phyloP scores from a whole-genome alignment of 306 rosid species.

The Lagenaria siceraria region DNA sequence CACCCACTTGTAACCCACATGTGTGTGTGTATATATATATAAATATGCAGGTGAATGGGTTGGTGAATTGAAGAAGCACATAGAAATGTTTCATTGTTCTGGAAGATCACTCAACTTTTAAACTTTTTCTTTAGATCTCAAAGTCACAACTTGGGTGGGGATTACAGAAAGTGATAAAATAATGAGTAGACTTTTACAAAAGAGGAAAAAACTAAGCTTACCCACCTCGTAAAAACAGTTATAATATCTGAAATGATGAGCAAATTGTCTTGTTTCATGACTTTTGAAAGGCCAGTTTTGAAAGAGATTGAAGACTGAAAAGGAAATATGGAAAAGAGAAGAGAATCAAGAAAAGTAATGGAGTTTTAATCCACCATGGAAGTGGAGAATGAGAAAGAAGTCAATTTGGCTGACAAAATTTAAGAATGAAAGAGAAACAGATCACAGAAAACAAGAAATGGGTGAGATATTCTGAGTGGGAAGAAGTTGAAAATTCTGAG shows the following conservation, averaged over 20 bases:
- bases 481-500: neutral
- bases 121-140: neutral
- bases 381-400: slow-evolving; percentile 2
- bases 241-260: neutral
- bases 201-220: neutral
- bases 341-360: neutral
- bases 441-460: neutral
- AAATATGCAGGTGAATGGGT: neutral
- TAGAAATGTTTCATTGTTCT: neutral
- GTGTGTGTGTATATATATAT: neutral
- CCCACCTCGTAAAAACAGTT: neutral
- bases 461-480: neutral
- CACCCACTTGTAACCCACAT: neutral
- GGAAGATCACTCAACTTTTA: neutral
- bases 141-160: neutral
- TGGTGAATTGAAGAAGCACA: neutral
- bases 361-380: neutral
- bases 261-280: neutral
- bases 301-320: neutral
- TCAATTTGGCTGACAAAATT: neutral
- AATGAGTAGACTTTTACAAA: neutral
- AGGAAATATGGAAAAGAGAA: neutral
- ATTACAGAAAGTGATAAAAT: neutral
- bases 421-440: neutral
- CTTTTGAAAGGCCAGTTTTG: neutral